Base-by-base conservation (phyloP, 176 grass and related monocot species). In the Melocanna baccifera region DNA sequence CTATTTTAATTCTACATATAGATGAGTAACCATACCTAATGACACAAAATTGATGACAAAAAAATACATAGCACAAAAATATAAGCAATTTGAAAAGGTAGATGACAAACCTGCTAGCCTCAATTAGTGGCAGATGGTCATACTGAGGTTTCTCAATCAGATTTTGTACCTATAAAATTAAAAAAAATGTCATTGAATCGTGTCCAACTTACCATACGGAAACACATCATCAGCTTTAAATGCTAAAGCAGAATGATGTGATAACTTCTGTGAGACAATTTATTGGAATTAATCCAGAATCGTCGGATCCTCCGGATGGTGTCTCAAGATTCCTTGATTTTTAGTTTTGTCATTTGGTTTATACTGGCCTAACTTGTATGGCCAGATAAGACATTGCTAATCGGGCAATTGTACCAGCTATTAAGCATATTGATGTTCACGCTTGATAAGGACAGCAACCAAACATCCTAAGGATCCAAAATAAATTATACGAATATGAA, bases 61-160 rank as follows among this genome's bases (percentile, higher is more conserved):
- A 41, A 88, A 74, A 58, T 74, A 73, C 3, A 82, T 25, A 43
- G 1, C 16, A 28, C 20, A 84, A 39, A 75, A 70, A 45, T 39
- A 37, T 39, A 71, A 48, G 48, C 8, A 76, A 30, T 80, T 62
- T 67, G 73, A 67, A 63, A 82, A 42, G 52, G 40, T 62, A 90
- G 15, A 48, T 25, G 62, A 65, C 77, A 75, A 78, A 99, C 97
- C 97, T 99, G 91, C 97, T 99, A 85, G 97, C 97, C 79, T 99
- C 97, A 59, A 99, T 89, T 73, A 99, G 88, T 75, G 93, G 93
- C 42, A 99, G 75, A 87, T 99, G 93, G 79, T 99, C 97, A 86
- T 96, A 91, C 43, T 99, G 89, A 18, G 97, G 97, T 81, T 96
- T 99, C 84, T 99, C 97, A 64, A 99, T 96, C 82, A 99, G 79